Percentiles rank a stretch among this genome's conserved stretches.
These are phyloP conservation scores for Lecanicillium sp. DNA, from an alignment of 2,329 filamentous ascomycete genomes.

Conservation along the genomic window DNA sequence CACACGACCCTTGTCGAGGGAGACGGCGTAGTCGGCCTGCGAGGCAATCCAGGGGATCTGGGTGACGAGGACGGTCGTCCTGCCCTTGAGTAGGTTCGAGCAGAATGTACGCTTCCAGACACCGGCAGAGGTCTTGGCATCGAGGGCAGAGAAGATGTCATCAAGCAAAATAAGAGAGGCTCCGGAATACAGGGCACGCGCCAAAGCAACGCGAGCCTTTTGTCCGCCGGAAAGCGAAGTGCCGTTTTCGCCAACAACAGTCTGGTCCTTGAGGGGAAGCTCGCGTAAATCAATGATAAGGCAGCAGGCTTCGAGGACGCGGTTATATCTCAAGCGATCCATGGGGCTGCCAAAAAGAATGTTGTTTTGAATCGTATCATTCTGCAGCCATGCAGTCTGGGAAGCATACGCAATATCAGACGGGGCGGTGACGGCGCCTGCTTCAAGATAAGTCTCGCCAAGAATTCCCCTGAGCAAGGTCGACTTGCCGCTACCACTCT, in stretches of 20 bases:
- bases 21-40: constrained; percentile 42
- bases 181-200: constrained; percentile 52
- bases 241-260: constrained; percentile 48
- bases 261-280: constrained; percentile 44
- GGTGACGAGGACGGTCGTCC: constrained; percentile 52
- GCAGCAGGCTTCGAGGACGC: constrained; percentile 50
- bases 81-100: constrained; percentile 44
- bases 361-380: constrained; percentile 49
- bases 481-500: constrained; percentile 52
- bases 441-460: constrained; percentile 47
- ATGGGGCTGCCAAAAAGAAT: constrained; percentile 48
- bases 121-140: constrained; percentile 50
- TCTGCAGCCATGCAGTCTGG: constrained; percentile 53
- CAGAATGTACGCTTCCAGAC: constrained; percentile 55
- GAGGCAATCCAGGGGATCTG: constrained; percentile 48
- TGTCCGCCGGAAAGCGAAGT: constrained; percentile 52
- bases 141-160: constrained; percentile 54
- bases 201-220: constrained; percentile 50
- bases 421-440: constrained; percentile 42
- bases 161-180: constrained; percentile 50
- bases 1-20: constrained; percentile 41
- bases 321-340: constrained; percentile 47
- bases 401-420: constrained; percentile 51
- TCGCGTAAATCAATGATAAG: constrained; percentile 45
- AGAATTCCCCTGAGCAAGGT: constrained; percentile 49